Conservation (phyloP, 352 stramenopile species). For the Globisporangium nodosum region DNA sequence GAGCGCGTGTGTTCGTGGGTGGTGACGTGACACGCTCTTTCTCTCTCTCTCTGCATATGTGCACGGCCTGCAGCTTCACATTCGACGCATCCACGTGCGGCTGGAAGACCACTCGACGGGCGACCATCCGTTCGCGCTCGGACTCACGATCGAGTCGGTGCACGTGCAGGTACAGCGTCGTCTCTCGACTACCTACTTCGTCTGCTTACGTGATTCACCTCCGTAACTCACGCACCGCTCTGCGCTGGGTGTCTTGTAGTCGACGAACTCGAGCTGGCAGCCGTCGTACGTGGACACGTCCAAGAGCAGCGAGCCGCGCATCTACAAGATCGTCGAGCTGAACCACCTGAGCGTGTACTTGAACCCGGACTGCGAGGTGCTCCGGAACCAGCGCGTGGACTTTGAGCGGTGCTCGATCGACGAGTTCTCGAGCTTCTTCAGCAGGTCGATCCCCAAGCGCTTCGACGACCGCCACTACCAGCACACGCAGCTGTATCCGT, state of each 20-base stretch:
- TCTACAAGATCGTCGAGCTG: slow-evolving; percentile 87
- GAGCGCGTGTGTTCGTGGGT: not conserved
- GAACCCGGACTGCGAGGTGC: slow-evolving; percentile 70
- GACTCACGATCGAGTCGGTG: slow-evolving; percentile 79
- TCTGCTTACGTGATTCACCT: not conserved
- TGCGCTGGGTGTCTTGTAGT: slow-evolving; percentile 26
- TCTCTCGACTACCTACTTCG: not conserved
- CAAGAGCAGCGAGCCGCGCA: slow-evolving; percentile 78
- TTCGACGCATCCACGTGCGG: slow-evolving; percentile 82
- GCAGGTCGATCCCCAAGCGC: slow-evolving; percentile 72
- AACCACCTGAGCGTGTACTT: slow-evolving; percentile 86
- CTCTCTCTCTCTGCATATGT: not conserved
- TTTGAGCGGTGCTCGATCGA: slow-evolving; percentile 70
- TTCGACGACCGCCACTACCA: slow-evolving; percentile 66
- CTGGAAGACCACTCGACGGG: slow-evolving; percentile 71
- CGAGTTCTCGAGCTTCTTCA: slow-evolving; percentile 75
- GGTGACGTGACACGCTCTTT: not conserved
- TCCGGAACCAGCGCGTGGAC: slow-evolving; percentile 47
- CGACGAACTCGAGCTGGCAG: slow-evolving; percentile 85
- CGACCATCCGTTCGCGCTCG: slow-evolving; percentile 78
- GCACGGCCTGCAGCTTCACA: slow-evolving; percentile 41
- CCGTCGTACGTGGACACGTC: slow-evolving; percentile 75
- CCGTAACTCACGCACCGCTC: not conserved
- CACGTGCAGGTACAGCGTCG: slow-evolving; percentile 46
- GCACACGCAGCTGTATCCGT: slow-evolving; percentile 69